Percentiles rank a stretch among this genome's conserved stretches.
These are phyloP conservation scores for Piloderma croceum DNA, from an alignment of 768 basidiomycete genomes.

Conservation along the genomic window DNA sequence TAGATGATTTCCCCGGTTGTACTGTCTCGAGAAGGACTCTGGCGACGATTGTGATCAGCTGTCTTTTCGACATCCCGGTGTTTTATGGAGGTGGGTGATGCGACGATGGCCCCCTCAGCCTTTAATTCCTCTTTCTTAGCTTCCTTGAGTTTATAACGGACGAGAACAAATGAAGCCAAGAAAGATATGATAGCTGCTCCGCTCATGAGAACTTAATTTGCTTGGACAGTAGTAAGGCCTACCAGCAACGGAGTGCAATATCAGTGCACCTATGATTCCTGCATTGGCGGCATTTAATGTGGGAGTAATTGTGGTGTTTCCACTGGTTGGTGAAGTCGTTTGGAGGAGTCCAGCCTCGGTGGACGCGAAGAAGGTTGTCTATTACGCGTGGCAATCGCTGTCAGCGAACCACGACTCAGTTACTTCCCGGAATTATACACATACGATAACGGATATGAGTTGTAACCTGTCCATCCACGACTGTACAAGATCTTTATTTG, in stretches of 20 bases:
- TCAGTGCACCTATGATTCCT: not conserved
- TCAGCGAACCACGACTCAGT: not conserved
- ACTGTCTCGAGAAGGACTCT: not conserved
- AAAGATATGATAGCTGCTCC: not conserved
- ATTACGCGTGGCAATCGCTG: not conserved
- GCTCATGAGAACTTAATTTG: not conserved
- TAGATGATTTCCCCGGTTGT: no score
- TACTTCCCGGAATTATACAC: no score
- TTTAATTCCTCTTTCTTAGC: conserved; percentile 35
- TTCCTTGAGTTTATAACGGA: not conserved
- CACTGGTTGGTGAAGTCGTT: not conserved
- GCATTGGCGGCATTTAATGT: not conserved
- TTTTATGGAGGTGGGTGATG: not conserved
- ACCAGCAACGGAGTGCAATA: not conserved
- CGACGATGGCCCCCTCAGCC: conserved; percentile 22
- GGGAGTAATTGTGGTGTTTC: not conserved
- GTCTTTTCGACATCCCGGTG: not conserved
- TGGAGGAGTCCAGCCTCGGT: not conserved
- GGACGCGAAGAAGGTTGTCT: not conserved
- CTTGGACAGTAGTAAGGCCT: not conserved
- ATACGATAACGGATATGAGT: not conserved
- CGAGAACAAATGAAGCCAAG: not conserved
- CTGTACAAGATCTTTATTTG: not conserved
- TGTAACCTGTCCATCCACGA: not conserved
- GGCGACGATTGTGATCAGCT: not conserved